Base-by-base conservation (phyloP, 2,329 filamentous ascomycete species). In the Periconia sp. region DNA sequence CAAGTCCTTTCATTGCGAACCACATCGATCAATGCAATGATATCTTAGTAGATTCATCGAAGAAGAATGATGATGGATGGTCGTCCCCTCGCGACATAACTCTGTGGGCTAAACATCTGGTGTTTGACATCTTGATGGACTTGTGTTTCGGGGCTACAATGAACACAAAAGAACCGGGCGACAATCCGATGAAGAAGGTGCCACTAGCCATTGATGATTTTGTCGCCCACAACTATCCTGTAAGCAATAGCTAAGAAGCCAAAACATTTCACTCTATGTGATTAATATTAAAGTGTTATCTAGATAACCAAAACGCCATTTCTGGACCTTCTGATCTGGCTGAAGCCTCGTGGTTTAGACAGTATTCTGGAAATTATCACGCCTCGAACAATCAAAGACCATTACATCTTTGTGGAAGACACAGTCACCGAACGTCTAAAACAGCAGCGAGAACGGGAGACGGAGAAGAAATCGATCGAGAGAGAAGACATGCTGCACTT, bases 101-200 rank as follows among this genome's bases (percentile, higher is more conserved):
- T 3, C 11, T 15, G 31, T 47, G 43, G 44, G 17, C n/a, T 13
- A 37, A 69, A 45, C 74, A 66, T 54, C 62, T 78, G 45, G 65
- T 72, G 33, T 74, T 78, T 53, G 77, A 80, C 51, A 65, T 79
- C 37, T 76, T 80, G 68, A 73, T 72, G 15, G 74, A 76, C 47
- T 58, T 75, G 2, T 64, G 59, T 42, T 69, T 74, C 50, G 68
- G 69, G 9, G 66, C 70, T 49, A 49, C 64, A 37, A 71, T 76
- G 57, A 54, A 61, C 33, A 69, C 69, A 59, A 64, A 75, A 37
- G 60, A 66, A 45, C 50, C 61, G 1, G 60, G 60, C 3, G 33
- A 50, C 18, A 61, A 57, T 47, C 18, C 30, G 18, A 23, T 59
- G 23, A 55, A 54, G 33, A 19, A 27, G 11, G 52, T 61, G 11